Conservation (phyloP, 495 filamentous ascomycete genomes). For the Bryoglossum gracile region DNA sequence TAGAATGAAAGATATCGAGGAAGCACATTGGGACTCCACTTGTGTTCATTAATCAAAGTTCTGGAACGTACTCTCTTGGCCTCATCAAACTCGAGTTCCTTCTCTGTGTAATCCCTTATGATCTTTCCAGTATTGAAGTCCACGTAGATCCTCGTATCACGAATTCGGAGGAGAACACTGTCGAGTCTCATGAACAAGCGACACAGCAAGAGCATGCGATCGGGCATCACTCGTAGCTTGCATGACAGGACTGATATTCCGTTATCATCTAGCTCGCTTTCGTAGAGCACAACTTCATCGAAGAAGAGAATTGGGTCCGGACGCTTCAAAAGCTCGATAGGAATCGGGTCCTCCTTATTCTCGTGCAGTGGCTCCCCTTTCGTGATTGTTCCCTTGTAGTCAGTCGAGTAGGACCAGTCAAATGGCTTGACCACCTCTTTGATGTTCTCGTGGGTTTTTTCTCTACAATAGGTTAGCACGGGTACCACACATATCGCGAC, state of each 20-base stretch:
- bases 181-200: constrained; percentile 94
- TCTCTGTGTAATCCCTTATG: constrained; percentile 78
- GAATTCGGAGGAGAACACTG: constrained; percentile 73
- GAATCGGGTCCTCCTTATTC: constrained; percentile 58
- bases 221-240: constrained; percentile 89
- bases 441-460: constrained; percentile 79
- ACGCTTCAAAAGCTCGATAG: constrained; percentile 72
- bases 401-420: constrained; percentile 94
- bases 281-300: constrained; percentile 91
- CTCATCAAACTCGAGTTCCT: constrained; percentile 70
- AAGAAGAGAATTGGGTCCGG: constrained; percentile 92
- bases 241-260: constrained; percentile 80
- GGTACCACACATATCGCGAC: neutral
- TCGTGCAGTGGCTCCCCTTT: constrained; percentile 19
- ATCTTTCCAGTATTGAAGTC: constrained; percentile 80
- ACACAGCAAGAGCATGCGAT: constrained; percentile 70
- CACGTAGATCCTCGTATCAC: constrained; percentile 87
- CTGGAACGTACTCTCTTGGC: constrained; percentile 66
- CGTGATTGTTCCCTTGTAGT: constrained; percentile 63
- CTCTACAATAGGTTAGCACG: constrained; percentile 41
- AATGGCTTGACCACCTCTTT: constrained; percentile 91
- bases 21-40: too few species aligned
- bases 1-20: too few species aligned
- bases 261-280: constrained; percentile 96
- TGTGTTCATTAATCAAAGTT: too few species aligned